Base-by-base conservation (phyloP, 2,329 filamentous ascomycete species). In the Pseudopyrenochaeta lycopersici region DNA sequence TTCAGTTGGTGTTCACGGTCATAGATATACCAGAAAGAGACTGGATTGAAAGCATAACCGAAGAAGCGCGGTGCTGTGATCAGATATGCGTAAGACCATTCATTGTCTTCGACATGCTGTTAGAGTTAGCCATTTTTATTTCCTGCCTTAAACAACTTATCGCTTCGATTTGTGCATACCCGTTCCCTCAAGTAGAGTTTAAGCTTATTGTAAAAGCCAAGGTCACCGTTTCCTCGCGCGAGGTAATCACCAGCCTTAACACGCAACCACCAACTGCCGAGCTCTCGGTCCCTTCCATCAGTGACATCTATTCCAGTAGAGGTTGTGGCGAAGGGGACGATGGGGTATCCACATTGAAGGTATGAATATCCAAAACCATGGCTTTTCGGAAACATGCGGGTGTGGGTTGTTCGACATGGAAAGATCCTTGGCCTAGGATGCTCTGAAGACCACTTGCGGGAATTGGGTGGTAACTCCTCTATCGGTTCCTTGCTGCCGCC, bases 21-120 rank as follows among this genome's bases (percentile, higher is more conserved):
- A 69, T 93, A 92, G 2, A 93, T 81, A 61, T 92, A 91, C 88
- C 90, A 93, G 64, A 92, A 90, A 0, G 89, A 92, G 2, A 90
- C 87, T 0, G 89, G 89, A 63, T 91, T 92, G 75, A 90, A 91
- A 18, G 85, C 84, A 67, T 90, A 90, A 2, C 88, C 87, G 5
- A 90, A 71, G 56, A 91, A 88, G 27, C 82, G 82, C 4, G 89
- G 85, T 3, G 88, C 88, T 1, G 90, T 92, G 18, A 91, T 80
- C 3, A 93, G 78, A 63, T 91, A 92, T 0, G 86, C 88, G 64
- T 87, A 81, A 10, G 87, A 84, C 75, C 89, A 92, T 40, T 81
- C 77, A 1, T 79, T 68, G 44, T 85, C 83, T 52, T 87, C 78
- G n/a, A 86, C 77, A 11, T 80, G 80, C 84, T 92, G 6, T 15